These are phyloP conservation scores for Royoungia palumana DNA, from an alignment of 768 basidiomycete species.

Conservation along the genomic window DNA sequence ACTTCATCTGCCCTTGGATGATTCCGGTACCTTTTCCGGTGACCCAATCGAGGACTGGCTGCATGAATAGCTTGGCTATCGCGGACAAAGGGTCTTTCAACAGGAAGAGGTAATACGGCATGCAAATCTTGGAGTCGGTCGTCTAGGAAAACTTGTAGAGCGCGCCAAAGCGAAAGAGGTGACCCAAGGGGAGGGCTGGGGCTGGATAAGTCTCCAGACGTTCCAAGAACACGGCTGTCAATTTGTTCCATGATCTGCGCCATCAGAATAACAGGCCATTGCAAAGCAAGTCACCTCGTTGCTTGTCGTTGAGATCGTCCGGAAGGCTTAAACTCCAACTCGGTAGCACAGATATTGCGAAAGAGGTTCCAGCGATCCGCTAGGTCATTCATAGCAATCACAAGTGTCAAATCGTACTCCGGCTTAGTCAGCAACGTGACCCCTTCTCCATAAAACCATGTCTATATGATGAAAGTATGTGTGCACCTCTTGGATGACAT, in stretches of 20 bases:
- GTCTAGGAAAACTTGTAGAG: constrained; percentile 43
- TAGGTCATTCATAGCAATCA: constrained; percentile 48
- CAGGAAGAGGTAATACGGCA: constrained; percentile 50
- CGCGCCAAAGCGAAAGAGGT: constrained; percentile 41
- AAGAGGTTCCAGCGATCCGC: constrained; percentile 53
- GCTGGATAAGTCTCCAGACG: constrained; percentile 41
- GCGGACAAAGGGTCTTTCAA: constrained; percentile 36
- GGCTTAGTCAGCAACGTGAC: constrained; percentile 44
- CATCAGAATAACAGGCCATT: no score
- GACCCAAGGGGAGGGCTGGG: constrained; percentile 39
- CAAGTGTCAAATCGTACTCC: constrained; percentile 53
- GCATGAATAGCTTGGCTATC: constrained; percentile 31
- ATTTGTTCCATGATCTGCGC: background rate
- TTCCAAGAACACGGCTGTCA: constrained; percentile 55
- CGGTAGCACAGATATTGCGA: constrained; percentile 31
- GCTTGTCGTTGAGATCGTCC: constrained; percentile 49
- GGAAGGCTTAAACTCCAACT: constrained; percentile 39
- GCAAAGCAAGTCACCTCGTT: constrained; percentile 39
- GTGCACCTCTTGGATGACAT: background rate
- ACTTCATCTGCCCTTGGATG: constrained; percentile 54
- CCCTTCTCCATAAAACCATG: constrained; percentile 59
- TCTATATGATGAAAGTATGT: constrained; percentile 25
- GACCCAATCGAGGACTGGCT: constrained; percentile 45
- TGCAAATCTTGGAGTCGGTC: constrained; percentile 50
- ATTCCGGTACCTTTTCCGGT: constrained; percentile 38